Evolutionary conservation across 108 stramenopile species (phyloP).

Genomic region (Discostella stelligeroides): DNA sequence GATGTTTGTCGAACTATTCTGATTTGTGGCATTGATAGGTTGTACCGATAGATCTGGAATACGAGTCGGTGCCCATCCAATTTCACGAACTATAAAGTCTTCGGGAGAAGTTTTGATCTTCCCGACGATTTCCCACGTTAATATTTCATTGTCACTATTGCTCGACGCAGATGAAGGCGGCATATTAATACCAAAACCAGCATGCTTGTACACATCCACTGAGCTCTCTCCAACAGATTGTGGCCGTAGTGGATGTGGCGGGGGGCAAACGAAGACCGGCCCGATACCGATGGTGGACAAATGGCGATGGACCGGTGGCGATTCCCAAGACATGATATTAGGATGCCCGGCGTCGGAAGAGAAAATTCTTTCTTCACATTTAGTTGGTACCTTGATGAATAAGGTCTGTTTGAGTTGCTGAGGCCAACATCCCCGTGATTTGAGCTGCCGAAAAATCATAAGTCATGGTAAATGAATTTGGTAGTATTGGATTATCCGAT

Average conservation of each 20-base stretch:
- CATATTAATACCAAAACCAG: not conserved
- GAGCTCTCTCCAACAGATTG: not conserved
- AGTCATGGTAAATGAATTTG: too few relatives aligned
- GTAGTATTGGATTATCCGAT: too few relatives aligned
- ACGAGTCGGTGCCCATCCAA: constrained; percentile 40
- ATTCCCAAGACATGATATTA: constrained; percentile 10
- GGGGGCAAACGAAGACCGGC: constrained; percentile 59
- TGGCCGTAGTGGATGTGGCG: constrained; percentile 44
- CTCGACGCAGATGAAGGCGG: constrained; percentile 3
- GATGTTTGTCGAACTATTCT: too few relatives aligned
- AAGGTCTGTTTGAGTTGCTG: too few relatives aligned
- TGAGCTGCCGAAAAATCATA: too few relatives aligned
- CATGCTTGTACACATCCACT: not conserved
- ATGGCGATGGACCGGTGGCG: constrained; percentile 32
- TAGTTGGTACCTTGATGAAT: too few relatives aligned
- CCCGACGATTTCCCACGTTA: constrained; percentile 74
- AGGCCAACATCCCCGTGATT: too few relatives aligned
- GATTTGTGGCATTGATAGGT: too few relatives aligned
- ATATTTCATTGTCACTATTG: not conserved
- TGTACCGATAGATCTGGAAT: not conserved
- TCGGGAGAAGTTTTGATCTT: constrained; percentile 66
- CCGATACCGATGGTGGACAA: constrained; percentile 78
- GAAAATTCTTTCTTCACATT: too few relatives aligned
- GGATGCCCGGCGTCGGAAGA: not conserved
- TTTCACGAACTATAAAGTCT: constrained; percentile 86